phyloP scores from a whole-genome alignment of 2,329 filamentous ascomycete genomes.

The Talaromyces funiculosus region DNA sequence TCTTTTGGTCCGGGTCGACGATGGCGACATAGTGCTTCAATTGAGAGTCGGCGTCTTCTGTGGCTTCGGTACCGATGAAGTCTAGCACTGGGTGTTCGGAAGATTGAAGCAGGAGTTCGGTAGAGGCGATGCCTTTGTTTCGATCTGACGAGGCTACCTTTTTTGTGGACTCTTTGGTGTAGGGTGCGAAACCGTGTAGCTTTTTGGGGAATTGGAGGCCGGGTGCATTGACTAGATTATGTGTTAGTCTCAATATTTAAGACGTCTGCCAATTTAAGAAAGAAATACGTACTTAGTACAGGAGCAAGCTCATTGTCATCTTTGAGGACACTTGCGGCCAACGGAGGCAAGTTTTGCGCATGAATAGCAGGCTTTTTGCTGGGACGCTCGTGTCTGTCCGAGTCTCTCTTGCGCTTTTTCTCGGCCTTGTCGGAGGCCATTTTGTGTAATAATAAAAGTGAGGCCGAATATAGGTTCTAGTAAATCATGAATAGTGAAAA shows the following conservation, averaged over 20 bases:
- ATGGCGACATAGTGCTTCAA: constrained; percentile 58
- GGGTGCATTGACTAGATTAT: constrained; percentile 29
- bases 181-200: constrained; percentile 29
- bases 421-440: constrained; percentile 24
- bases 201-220: constrained; percentile 28
- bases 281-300: constrained; percentile 41
- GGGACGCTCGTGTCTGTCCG: constrained; percentile 39
- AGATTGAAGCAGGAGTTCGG: constrained; percentile 55
- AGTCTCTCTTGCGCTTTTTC: constrained; percentile 49
- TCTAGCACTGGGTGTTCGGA: constrained; percentile 56
- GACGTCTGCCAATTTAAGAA: not conserved
- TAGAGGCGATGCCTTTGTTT: constrained; percentile 34
- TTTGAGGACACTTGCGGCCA: constrained; percentile 43
- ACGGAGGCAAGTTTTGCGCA: constrained; percentile 31
- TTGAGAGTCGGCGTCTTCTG: constrained; percentile 47
- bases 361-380: constrained; percentile 45
- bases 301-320: constrained; percentile 46
- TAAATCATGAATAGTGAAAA: not conserved
- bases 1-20: constrained; percentile 50
- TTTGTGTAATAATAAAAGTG: not conserved
- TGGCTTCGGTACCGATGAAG: constrained; percentile 49
- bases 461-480: not conserved
- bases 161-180: constrained; percentile 40
- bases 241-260: not conserved
- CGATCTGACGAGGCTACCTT: constrained; percentile 22